Base-by-base conservation (phyloP, 352 stramenopile species). In the Phytophthora sansomeana region DNA sequence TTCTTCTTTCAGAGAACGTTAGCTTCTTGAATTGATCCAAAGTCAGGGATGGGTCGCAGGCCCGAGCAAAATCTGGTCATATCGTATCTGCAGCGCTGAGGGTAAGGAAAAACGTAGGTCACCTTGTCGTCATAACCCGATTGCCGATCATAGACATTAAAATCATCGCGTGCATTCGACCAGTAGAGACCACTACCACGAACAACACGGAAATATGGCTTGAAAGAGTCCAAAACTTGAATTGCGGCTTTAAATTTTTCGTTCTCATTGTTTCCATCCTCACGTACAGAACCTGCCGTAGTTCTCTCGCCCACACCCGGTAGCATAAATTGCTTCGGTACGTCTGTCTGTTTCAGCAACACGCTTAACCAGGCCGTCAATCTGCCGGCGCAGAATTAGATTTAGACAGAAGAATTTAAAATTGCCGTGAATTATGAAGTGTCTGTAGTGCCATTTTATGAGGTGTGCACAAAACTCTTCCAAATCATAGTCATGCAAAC, bases 361-460 rank as follows among this genome's bases (percentile, higher is more conserved):
- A 36, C 51, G 35, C 9, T 44, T 16, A 17, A 54, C 54, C 2
- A 72, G 21, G 7, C 60, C 59, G n/a, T 75, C 60, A 21, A 67
- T 44, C 35, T 75, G 54, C 9, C 66, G 35, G 0, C 58, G 17
- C 26, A 69, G 66, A 26, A 74, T 69, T 5, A 74, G 21, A 26
- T 74, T 67, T 35, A 74, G n/a, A 26, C 59, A 74, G 55, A n/a
- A 69, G n/a, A n/a, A n/a, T n/a, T n/a, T n/a, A n/a, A n/a, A 74
- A 1, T 54, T 68, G 19, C 57, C 42, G 11, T 50, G 42, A 33
- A 50, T 33, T 7, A 50, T 33, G n/a, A n/a, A n/a, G n/a, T n/a
- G n/a, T n/a, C n/a, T n/a, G n/a, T n/a, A n/a, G n/a, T n/a, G n/a
- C n/a, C n/a, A n/a, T n/a, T n/a, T n/a, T n/a, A n/a, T n/a, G n/a